phyloP scores from a whole-genome alignment of 1,284 basidiomycete species.

The Psilocybe mexicana region DNA sequence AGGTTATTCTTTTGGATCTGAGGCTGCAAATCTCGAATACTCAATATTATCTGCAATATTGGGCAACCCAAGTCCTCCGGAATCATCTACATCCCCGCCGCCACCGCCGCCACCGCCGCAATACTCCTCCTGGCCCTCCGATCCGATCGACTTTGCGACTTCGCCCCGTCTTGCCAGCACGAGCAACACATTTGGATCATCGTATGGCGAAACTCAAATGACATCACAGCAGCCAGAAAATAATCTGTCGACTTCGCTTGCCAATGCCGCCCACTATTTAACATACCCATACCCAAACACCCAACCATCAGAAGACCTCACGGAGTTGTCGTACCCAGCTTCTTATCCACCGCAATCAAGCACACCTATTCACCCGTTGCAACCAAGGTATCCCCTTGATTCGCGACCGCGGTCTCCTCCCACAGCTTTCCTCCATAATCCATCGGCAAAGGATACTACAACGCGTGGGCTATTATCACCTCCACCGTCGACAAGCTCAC shows the following conservation, averaged over 20 bases:
- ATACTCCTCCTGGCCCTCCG: conserved; percentile 46
- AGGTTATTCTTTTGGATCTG: conserved; percentile 74
- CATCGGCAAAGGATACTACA: conserved; percentile 36
- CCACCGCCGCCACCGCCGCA: conserved; percentile 41
- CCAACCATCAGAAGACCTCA: conserved; percentile 30
- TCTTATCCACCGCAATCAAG: conserved; percentile 31
- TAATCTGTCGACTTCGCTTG: conserved; percentile 33
- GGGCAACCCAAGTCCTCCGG: conserved; percentile 70
- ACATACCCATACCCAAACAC: conserved; percentile 47
- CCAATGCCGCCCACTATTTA: conserved; percentile 41
- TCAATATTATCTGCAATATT: conserved; percentile 91
- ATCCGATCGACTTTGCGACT: conserved; percentile 42
- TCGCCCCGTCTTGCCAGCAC: conserved; percentile 37
- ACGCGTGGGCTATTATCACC: conserved; percentile 42
- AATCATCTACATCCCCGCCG: conserved; percentile 45
- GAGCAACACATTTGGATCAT: conserved; percentile 29
- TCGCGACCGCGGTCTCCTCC: conserved; percentile 40
- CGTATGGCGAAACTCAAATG: conserved; percentile 39
- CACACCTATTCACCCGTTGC: conserved; percentile 40
- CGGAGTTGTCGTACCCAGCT: conserved; percentile 32
- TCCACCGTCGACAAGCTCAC: conserved; percentile 41
- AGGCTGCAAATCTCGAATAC: conserved; percentile 90
- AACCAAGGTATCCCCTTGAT: conserved; percentile 52
- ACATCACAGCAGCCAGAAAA: conserved; percentile 43
- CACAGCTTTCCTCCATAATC: conserved; percentile 33